Evolutionary conservation across 345 rosid genomes (phyloP), one percentile per base, ranked within the genome.

Genomic region (Melastoma malabathricum): DNA sequence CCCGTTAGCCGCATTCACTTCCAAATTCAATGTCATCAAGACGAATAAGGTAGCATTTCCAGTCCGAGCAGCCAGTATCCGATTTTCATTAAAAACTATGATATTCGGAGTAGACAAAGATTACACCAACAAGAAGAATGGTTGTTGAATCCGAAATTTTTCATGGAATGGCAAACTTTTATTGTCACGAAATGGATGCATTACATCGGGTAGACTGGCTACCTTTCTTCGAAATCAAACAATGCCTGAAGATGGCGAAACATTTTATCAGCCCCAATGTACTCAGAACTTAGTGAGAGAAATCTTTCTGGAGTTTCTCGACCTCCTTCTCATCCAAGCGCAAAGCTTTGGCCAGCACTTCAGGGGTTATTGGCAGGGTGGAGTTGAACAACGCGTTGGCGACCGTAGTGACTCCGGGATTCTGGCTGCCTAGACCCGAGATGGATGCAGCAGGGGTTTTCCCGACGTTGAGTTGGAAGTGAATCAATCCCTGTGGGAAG

Each of bases 391-490:
- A 9, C 15, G 63, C 63, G 27, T 66, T 47, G 10, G 62, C 59
- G 0, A 66, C 15, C 1, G 49, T 43, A 34, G 47, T 47, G 13
- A 65, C 61, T 1, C 64, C 65, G 7, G 70, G 65, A 38, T 47
- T 65, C 44, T 59, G 64, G 48, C 65, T 59, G 49, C 47, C 49
- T 16, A 65, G 44, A 45, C 14, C 2, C 34, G 61, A 7, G 15
- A 60, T 31, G 0, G 70, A 57, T 0, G 52, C 50, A 0, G 60
- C 72, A 0, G 56, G 59, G 22, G 15, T 51, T 31, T 47, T 46
- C 44, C 73, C 73, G 9, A 70, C 5, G 22, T 73, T 73, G 29
- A 62, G 19, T n/a, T 69, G 72, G 68, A 73, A 73, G 54, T 73
- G 75, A 48, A 73, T 54, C 27, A 56, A 29, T 10, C 61, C 58